phyloP scores from a whole-genome alignment of 495 filamentous ascomycete genomes.

The Podospora tetraspora region DNA sequence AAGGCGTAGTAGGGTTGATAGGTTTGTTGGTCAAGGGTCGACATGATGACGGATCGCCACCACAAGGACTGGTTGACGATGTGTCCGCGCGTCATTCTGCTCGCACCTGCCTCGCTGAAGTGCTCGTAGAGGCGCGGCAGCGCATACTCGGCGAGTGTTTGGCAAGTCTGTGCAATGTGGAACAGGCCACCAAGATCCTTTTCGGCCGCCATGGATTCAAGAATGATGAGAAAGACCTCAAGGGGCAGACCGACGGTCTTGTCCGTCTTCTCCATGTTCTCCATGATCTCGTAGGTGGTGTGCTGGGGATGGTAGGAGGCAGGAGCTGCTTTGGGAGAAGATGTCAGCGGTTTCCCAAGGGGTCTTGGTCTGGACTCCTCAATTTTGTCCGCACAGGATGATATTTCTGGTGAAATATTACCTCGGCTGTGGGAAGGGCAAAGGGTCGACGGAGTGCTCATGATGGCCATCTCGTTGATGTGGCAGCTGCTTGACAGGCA shows the following conservation, averaged over 20 bases:
- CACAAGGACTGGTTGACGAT: conserved; percentile 46
- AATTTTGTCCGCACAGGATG: no score
- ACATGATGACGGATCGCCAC: conserved; percentile 67
- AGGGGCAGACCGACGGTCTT: conserved; percentile 36
- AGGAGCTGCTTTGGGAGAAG: neutral
- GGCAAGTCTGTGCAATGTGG: conserved; percentile 47
- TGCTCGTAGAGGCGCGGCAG: conserved; percentile 54
- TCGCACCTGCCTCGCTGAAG: conserved; percentile 11
- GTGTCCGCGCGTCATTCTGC: no score
- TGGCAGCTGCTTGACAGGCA: no score
- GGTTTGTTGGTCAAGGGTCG: conserved; percentile 52
- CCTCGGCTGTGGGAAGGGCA: no score
- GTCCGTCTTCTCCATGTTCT: no score
- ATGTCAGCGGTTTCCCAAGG: no score
- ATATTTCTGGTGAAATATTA: no score
- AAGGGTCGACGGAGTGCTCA: no score
- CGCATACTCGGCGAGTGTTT: conserved; percentile 50
- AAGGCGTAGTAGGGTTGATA: conserved; percentile 66
- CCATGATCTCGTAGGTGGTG: neutral
- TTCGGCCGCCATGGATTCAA: neutral
- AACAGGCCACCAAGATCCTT: conserved; percentile 10
- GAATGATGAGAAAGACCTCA: conserved; percentile 46
- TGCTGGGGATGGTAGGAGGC: neutral
- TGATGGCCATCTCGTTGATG: no score
- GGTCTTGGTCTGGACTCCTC: no score